phyloP scores from a whole-genome alignment of 208 protist genomes.

The Leishmania mexicana region DNA sequence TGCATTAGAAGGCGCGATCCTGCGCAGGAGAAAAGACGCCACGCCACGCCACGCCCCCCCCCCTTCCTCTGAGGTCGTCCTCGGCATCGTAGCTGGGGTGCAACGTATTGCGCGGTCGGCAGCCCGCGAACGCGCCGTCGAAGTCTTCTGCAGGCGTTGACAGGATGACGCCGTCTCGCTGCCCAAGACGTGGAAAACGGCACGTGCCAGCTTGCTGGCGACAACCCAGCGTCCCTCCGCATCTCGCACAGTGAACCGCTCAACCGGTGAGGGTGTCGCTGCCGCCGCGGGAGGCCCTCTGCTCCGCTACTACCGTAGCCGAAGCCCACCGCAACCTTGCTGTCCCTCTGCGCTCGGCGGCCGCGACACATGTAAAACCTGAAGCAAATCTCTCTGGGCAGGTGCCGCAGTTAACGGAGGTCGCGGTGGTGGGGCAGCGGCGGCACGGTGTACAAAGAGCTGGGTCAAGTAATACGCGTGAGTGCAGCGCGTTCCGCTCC shows the following conservation, averaged over 20 bases:
- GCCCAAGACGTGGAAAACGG: slow-evolving; percentile 10
- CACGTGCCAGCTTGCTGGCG: slow-evolving; percentile 12
- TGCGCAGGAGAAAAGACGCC: background rate
- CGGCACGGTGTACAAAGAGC: too few species aligned
- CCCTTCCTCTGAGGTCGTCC: background rate
- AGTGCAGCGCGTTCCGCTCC: too few species aligned
- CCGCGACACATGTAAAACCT: slow-evolving; percentile 35
- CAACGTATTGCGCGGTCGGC: background rate
- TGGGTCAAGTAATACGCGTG: too few species aligned
- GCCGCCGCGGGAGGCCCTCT: background rate
- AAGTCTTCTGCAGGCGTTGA: background rate
- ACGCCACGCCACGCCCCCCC: too few species aligned
- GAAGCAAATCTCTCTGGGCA: slow-evolving; percentile 19
- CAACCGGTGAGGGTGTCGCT: slow-evolving; percentile 11
- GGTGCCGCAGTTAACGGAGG: background rate
- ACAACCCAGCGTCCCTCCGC: slow-evolving; percentile 5
- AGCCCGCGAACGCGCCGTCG: background rate
- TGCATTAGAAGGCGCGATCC: background rate
- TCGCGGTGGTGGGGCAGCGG: background rate
- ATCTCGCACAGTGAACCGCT: slow-evolving; percentile 25
- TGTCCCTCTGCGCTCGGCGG: background rate
- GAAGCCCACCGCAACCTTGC: background rate
- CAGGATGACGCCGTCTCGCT: background rate
- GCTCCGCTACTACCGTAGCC: background rate
- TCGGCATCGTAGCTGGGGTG: background rate